phyloP scores from a whole-genome alignment of 1,139 yeast species.

The Kazachstania sp. region DNA sequence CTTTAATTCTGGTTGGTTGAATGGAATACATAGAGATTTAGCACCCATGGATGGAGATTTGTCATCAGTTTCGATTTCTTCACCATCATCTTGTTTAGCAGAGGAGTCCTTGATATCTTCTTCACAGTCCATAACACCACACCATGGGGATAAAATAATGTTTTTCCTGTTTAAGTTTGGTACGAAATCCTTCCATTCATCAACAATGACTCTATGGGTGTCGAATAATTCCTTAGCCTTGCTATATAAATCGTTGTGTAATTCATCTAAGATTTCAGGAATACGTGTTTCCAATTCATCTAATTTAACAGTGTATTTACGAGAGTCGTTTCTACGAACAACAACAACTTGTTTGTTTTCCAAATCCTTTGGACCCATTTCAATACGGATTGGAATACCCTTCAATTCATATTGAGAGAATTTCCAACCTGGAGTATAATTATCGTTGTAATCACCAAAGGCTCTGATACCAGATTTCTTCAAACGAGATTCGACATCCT shows the following conservation, averaged over 20 bases:
- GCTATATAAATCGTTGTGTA: conserved; percentile 66
- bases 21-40: conserved; percentile 93
- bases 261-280: conserved; percentile 67
- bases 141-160: conserved; percentile 91
- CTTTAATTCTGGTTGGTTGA: conserved; percentile 77
- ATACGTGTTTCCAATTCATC: conserved; percentile 57
- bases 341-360: conserved; percentile 72
- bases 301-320: conserved; percentile 59
- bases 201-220: conserved; percentile 68
- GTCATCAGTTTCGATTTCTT: conserved; percentile 84
- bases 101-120: conserved; percentile 93
- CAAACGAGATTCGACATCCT: conserved; percentile 53
- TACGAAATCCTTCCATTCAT: conserved; percentile 86
- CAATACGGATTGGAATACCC: conserved; percentile 90
- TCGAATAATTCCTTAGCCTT: conserved; percentile 81
- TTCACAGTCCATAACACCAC: conserved; percentile 91
- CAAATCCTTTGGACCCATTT: conserved; percentile 93
- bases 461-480: conserved; percentile 57
- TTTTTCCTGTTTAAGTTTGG: conserved; percentile 89
- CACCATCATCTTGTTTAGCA: conserved; percentile 68
- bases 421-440: conserved; percentile 98
- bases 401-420: conserved; percentile 95
- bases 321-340: conserved; percentile 88
- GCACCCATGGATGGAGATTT: conserved; percentile 99
- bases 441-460: conserved; percentile 80